A percentile compares a stretch with the other conserved stretches of the same genome.
Evolutionary conservation across 2,329 filamentous ascomycete species (phyloP).

Genomic region (Fusarium longipes): DNA sequence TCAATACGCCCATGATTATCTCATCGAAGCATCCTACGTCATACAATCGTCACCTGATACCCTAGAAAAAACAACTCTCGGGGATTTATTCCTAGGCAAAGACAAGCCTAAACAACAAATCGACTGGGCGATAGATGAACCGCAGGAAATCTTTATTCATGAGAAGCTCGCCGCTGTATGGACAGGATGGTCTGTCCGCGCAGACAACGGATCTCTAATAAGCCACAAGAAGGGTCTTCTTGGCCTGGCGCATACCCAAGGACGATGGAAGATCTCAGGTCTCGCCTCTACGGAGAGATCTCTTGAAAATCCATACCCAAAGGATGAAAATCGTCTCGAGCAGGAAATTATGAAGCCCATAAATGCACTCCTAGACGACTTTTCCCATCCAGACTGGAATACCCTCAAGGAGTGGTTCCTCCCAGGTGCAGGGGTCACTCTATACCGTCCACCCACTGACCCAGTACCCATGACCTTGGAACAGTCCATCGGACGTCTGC

Average conservation of each 20-base stretch:
- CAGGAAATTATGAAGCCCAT: conserved; percentile 14
- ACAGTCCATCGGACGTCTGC: conserved; percentile 17
- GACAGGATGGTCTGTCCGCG: conserved; percentile 9
- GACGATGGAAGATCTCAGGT: conserved; percentile 15
- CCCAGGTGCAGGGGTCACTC: conserved; percentile 1
- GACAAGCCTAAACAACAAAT: neutral
- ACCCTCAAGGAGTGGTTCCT: conserved; percentile 17
- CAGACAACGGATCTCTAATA: neutral
- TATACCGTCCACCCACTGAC: conserved; percentile 5
- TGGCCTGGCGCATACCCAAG: conserved; percentile 3
- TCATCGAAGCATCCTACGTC: conserved; percentile 24
- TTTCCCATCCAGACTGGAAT: conserved; percentile 17
- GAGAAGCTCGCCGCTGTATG: conserved; percentile 7
- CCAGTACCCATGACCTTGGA: conserved; percentile 22
- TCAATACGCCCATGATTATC: neutral
- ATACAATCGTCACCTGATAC: conserved; percentile 4
- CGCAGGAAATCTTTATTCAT: neutral
- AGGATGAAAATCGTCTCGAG: neutral
- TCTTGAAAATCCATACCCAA: rapidly evolving
- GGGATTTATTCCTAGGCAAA: neutral
- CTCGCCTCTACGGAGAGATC: conserved; percentile 2
- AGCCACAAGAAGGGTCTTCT: conserved; percentile 15
- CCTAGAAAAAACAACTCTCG: conserved; percentile 17
- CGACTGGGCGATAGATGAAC: conserved; percentile 17
- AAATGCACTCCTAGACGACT: conserved; percentile 19